phyloP scores from a whole-genome alignment of 495 filamentous ascomycete species.

The Copromyces sp. region DNA sequence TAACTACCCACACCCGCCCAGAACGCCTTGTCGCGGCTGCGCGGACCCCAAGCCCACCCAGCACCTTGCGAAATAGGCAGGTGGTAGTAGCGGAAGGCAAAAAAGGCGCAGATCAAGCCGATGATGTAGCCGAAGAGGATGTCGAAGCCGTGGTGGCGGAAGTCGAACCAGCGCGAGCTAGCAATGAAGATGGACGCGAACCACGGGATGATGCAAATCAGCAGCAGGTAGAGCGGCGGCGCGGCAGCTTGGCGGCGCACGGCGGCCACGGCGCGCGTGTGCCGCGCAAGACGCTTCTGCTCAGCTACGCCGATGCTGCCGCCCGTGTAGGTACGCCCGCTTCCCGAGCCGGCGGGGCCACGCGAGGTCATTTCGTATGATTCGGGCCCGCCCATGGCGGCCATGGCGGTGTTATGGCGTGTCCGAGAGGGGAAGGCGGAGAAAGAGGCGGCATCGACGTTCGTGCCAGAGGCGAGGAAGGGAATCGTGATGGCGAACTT shows the following conservation, averaged over 20 bases:
- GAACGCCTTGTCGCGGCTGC: constrained; percentile 43
- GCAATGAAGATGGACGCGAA: constrained; percentile 46
- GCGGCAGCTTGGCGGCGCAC: constrained; percentile 56
- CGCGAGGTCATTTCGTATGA: constrained; percentile 22
- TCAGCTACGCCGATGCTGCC: constrained; percentile 12
- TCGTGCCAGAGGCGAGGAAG: constrained; percentile 40
- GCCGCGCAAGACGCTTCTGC: constrained; percentile 30
- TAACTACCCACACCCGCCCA: constrained; percentile 52
- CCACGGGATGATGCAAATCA: constrained; percentile 55
- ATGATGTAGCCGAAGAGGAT: constrained; percentile 69
- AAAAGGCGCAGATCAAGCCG: constrained; percentile 40
- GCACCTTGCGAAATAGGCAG: constrained; percentile 53
- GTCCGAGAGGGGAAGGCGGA: constrained; percentile 43
- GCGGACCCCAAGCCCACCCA: constrained; percentile 47
- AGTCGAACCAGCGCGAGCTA: constrained; percentile 63
- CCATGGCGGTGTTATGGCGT: constrained; percentile 9
- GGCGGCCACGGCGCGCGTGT: constrained; percentile 35
- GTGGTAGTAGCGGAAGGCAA: constrained; percentile 49
- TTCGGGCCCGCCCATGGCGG: constrained; percentile 9
- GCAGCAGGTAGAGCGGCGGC: constrained; percentile 56
- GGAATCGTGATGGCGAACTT: constrained; percentile 49
- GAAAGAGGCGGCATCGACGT: constrained; percentile 23
- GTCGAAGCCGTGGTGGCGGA: constrained; percentile 82
- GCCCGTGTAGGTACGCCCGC: constrained; percentile 8
- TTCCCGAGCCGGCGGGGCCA: constrained; percentile 5